phyloP scores from a whole-genome alignment of 1,284 basidiomycete species.

The Pseudozyma sp. region DNA sequence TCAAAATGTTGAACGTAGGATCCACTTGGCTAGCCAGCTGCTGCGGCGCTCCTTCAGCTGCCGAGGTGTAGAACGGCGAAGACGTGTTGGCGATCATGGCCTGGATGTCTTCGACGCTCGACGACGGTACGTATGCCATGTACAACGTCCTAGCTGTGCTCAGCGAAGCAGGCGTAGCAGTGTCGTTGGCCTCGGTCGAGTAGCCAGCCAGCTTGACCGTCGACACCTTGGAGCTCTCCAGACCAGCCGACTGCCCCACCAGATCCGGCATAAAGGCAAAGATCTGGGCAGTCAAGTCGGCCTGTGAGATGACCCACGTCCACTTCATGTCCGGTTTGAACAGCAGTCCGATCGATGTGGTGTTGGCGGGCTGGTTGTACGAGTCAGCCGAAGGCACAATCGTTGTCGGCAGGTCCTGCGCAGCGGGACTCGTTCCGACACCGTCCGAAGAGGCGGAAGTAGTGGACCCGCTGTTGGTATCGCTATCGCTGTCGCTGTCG shows the following conservation, averaged over 20 bases:
- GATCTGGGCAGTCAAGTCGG: slow-evolving; percentile 64
- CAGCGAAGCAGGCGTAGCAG: slow-evolving; percentile 12
- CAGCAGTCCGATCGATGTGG: slow-evolving; percentile 53
- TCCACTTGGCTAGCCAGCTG: slow-evolving; percentile 62
- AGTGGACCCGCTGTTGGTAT: slow-evolving; percentile 17
- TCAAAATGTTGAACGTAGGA: slow-evolving; percentile 52
- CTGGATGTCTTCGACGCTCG: slow-evolving; percentile 36
- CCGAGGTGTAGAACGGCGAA: slow-evolving; percentile 57
- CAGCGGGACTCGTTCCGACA: not conserved
- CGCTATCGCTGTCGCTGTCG: slow-evolving; percentile 9
- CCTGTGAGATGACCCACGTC: slow-evolving; percentile 59
- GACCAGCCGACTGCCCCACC: slow-evolving; percentile 40
- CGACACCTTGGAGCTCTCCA: slow-evolving; percentile 41
- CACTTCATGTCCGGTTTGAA: slow-evolving; percentile 61
- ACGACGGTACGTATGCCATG: slow-evolving; percentile 58
- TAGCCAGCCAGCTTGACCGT: slow-evolving; percentile 57
- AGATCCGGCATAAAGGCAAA: slow-evolving; percentile 66
- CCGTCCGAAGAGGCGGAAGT: slow-evolving; percentile 4
- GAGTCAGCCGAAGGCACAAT: slow-evolving; percentile 51
- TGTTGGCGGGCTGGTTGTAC: slow-evolving; percentile 41
- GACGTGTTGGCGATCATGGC: slow-evolving; percentile 41
- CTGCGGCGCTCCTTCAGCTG: slow-evolving; percentile 46
- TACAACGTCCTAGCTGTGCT: slow-evolving; percentile 52
- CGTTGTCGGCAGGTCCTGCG: slow-evolving; percentile 35
- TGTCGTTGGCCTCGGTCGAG: slow-evolving; percentile 15